phyloP scores from a whole-genome alignment of 495 filamentous ascomycete genomes.

The Podospora bellae-mahoneyi region DNA sequence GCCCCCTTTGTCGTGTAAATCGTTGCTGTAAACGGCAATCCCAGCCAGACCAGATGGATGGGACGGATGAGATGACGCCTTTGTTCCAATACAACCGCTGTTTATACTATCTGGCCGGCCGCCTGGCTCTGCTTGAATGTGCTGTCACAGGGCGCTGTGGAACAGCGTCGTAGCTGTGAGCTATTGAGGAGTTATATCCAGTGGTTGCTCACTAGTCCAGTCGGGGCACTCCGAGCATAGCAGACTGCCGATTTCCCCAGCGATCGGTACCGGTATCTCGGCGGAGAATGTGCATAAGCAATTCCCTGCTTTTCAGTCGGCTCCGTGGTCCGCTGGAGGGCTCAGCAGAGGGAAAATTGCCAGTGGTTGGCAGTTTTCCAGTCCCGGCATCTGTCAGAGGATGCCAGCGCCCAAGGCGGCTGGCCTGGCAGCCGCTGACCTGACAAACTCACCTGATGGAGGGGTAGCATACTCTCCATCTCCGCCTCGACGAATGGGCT shows the following conservation, averaged over 20 bases:
- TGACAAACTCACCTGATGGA: neutral
- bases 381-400: constrained; percentile 2
- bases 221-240: no score
- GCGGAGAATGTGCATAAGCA: constrained; percentile 7
- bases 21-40: constrained; percentile 19
- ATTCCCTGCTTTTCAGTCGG: neutral
- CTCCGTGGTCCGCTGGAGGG: constrained; percentile 4
- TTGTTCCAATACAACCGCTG: no score
- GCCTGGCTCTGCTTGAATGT: no score
- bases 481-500: constrained; percentile 7
- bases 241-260: neutral
- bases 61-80: constrained; percentile 1
- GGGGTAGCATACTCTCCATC: neutral
- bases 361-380: constrained; percentile 1
- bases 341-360: neutral
- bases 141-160: no score
- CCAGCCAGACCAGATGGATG: constrained; percentile 3
- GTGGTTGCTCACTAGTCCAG: no score
- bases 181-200: no score
- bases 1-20: constrained; percentile 18
- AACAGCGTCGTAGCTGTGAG: no score
- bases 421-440: neutral
- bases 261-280: constrained; percentile 5
- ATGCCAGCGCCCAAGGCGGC: neutral
- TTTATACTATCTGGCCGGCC: no score